These are phyloP conservation scores for Heterobasidion parviporum DNA, from an alignment of 1,284 basidiomycete genomes.

Conservation along the genomic window DNA sequence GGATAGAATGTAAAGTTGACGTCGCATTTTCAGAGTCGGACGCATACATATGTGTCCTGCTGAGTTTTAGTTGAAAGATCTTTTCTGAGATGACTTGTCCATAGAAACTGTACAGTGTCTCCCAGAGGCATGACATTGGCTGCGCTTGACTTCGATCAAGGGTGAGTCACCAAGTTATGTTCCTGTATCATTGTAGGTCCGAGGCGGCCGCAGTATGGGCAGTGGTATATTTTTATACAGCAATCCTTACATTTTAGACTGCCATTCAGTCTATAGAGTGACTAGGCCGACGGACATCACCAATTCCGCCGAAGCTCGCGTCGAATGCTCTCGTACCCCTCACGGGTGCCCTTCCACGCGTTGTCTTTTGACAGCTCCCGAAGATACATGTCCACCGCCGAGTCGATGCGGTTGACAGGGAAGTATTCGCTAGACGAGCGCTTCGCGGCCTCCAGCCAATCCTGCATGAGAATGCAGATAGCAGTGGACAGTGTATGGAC, in stretches of 20 bases:
- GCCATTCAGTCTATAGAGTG: neutral
- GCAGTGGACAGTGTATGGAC: conserved; percentile 73
- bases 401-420: conserved; percentile 67
- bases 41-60: no score
- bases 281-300: conserved; percentile 20
- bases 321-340: conserved; percentile 58
- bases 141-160: neutral
- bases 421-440: conserved; percentile 61
- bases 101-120: no score
- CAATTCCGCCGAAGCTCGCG: conserved; percentile 60
- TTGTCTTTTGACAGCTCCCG: conserved; percentile 49
- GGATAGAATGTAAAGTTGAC: no score
- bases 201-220: neutral
- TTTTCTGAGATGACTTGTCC: no score
- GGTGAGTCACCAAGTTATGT: no score
- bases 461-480: conserved; percentile 63
- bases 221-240: neutral
- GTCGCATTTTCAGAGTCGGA: no score
- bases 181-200: neutral
- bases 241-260: neutral
- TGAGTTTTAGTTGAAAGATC: no score
- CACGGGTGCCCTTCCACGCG: conserved; percentile 45
- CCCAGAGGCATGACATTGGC: no score
- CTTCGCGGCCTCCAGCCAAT: conserved; percentile 70
- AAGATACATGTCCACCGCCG: conserved; percentile 63